Percentiles rank a stretch among this genome's conserved stretches.
These are phyloP conservation scores for Backusella morwellensis DNA, from an alignment of 192 early-diverging fungal species.

Conservation along the genomic window DNA sequence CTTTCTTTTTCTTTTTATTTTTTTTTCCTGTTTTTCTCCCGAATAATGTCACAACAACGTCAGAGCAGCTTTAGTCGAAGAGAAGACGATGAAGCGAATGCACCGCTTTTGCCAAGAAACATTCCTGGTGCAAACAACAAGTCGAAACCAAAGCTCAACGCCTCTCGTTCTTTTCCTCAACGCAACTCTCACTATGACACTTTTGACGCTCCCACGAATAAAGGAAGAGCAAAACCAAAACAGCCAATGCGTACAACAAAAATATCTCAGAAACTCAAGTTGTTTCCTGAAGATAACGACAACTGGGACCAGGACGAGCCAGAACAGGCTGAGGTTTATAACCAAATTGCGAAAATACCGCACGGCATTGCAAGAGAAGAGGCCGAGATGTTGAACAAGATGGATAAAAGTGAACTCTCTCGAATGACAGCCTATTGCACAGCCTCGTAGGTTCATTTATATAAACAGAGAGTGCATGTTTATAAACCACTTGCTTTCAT, in stretches of 20 bases:
- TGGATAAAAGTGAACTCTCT: slow-evolving; percentile 72
- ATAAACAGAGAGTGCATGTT: background rate
- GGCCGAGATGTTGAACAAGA: slow-evolving; percentile 70
- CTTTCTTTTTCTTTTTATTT: background rate
- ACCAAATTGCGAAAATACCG: slow-evolving; percentile 68
- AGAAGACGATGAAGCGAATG: slow-evolving; percentile 1
- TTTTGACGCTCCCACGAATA: background rate
- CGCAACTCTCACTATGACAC: slow-evolving; percentile 1
- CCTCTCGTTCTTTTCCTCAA: slow-evolving; percentile 12
- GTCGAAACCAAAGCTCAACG: background rate
- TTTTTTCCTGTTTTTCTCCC: background rate
- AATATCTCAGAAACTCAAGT: slow-evolving; percentile 88
- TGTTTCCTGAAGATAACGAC: slow-evolving; percentile 60
- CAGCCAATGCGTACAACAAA: slow-evolving; percentile 87
- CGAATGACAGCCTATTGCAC: slow-evolving; percentile 87
- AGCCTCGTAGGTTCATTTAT: slow-evolving; percentile 52
- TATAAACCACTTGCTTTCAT: background rate
- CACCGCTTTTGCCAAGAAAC: background rate
- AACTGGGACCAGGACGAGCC: slow-evolving; percentile 56
- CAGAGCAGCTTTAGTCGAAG: background rate
- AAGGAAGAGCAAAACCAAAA: slow-evolving; percentile 42
- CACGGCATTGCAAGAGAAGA: slow-evolving; percentile 55
- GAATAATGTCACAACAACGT: slow-evolving; percentile 1
- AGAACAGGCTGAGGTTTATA: slow-evolving; percentile 59
- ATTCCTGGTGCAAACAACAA: background rate